A percentile compares a stretch with the other conserved stretches of the same genome.
Evolutionary conservation across 164 flowering plant species (phyloP).

Genomic region (Magnolia officinalis): DNA sequence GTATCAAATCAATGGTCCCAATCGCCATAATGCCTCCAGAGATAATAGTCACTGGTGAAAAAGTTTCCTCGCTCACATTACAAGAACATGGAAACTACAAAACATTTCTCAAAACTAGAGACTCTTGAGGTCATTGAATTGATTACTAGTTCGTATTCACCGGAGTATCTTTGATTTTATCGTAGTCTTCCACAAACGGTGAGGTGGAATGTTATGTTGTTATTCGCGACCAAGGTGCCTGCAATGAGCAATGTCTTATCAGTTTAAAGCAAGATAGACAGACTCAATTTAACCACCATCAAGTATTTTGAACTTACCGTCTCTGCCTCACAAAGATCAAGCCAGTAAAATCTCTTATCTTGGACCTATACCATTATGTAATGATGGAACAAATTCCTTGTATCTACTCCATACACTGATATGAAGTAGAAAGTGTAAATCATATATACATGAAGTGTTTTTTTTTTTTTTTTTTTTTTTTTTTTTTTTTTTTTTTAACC

Average conservation of each 20-base stretch:
- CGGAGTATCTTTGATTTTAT: slow-evolving; percentile 50
- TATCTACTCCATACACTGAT: slow-evolving; percentile 58
- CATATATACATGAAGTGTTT: neutral
- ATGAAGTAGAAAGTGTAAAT: slow-evolving; percentile 27
- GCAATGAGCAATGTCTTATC: slow-evolving; percentile 11
- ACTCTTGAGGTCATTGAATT: slow-evolving; percentile 83
- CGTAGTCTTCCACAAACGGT: slow-evolving; percentile 87
- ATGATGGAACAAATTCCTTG: slow-evolving; percentile 57
- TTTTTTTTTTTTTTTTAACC: no score
- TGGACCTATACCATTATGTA: slow-evolving; percentile 85
- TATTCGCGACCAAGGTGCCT: slow-evolving; percentile 79
- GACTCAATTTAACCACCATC: neutral
- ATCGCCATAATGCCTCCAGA: neutral
- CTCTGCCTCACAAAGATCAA: slow-evolving; percentile 84
- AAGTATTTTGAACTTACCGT: slow-evolving; percentile 38
- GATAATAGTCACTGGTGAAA: neutral
- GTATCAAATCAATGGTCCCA: neutral
- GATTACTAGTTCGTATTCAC: slow-evolving; percentile 76
- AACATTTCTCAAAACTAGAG: slow-evolving; percentile 66
- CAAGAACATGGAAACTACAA: slow-evolving; percentile 26
- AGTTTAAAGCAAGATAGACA: slow-evolving; percentile 2
- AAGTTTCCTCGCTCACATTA: neutral
- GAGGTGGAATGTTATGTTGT: slow-evolving; percentile 73
- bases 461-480: no score
- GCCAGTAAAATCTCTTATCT: slow-evolving; percentile 70